phyloP scores from a whole-genome alignment of 331 rosid genomes.

The Telfairia occidentalis region DNA sequence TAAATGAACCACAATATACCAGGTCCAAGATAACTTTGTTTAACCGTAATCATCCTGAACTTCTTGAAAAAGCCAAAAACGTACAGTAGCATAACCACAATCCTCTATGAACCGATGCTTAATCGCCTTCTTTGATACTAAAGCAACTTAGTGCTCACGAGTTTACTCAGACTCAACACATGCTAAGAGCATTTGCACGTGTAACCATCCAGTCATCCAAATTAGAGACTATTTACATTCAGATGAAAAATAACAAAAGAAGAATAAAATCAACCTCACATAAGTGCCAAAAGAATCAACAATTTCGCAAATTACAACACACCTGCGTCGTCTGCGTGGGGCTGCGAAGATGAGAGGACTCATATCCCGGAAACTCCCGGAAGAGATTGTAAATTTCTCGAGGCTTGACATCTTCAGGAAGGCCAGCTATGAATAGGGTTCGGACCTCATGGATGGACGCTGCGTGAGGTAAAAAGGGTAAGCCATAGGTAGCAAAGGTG shows the following conservation, averaged over 20 bases:
- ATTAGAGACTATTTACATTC: background rate
- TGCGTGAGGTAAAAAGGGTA: conserved; percentile 28
- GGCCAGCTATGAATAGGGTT: conserved; percentile 86
- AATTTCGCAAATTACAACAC: background rate
- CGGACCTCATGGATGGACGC: conserved; percentile 55
- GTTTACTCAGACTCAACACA: background rate
- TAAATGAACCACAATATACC: background rate
- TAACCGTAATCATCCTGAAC: background rate
- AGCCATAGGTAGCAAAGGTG: conserved; percentile 36
- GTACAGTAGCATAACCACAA: background rate
- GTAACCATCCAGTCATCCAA: background rate
- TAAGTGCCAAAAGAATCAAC: background rate
- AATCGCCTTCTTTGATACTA: background rate
- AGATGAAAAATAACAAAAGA: background rate
- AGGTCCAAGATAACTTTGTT: background rate
- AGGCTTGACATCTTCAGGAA: conserved; percentile 76
- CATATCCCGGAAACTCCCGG: conserved; percentile 87
- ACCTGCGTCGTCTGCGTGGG: conserved; percentile 70
- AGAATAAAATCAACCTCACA: too few species aligned
- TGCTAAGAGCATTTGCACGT: background rate
- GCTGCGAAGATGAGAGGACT: conserved; percentile 84
- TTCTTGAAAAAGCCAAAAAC: background rate
- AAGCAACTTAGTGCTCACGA: background rate
- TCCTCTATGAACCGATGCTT: background rate
- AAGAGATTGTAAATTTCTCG: conserved; percentile 82